Percentiles rank a stretch among this genome's conserved stretches.
Conservation (phyloP, 2,329 filamentous ascomycete genomes). For the Chaetomiaceae sp. region DNA sequence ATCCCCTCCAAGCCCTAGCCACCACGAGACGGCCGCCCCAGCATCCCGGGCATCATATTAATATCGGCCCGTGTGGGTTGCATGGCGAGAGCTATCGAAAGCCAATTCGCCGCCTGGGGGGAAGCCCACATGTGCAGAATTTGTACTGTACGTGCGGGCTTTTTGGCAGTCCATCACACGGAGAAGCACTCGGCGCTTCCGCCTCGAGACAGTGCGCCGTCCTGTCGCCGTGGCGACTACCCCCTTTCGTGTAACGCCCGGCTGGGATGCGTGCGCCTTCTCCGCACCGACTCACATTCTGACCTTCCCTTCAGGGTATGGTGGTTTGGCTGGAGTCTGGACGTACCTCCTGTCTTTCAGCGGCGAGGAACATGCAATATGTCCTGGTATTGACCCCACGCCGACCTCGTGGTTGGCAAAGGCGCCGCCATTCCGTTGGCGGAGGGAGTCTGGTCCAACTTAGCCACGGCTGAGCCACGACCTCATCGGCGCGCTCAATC, state of each 20-base stretch:
- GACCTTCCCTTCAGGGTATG: slow-evolving; percentile 23
- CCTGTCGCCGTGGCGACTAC: not conserved
- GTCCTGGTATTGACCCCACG: not conserved
- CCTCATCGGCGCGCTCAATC: slow-evolving; percentile 3
- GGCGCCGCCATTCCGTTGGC: no score
- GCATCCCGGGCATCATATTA: slow-evolving; percentile 21
- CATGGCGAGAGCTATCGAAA: slow-evolving; percentile 14
- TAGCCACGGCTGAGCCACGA: not conserved
- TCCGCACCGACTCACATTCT: slow-evolving; percentile 4
- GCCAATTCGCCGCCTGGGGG: slow-evolving; percentile 11
- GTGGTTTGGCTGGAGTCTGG: slow-evolving; percentile 4
- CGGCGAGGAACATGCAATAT: not conserved
- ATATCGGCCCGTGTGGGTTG: slow-evolving; percentile 25
- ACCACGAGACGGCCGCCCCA: slow-evolving; percentile 9
- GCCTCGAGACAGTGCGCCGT: slow-evolving; percentile 2
- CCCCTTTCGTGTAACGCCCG: slow-evolving; percentile 4
- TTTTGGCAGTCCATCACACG: not conserved
- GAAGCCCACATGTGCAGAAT: not conserved
- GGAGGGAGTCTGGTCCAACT: not conserved
- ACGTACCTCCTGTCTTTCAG: not conserved
- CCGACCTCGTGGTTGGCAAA: not conserved
- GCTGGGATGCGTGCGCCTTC: slow-evolving; percentile 4
- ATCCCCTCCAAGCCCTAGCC: slow-evolving; percentile 4
- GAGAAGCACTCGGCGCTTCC: not conserved
- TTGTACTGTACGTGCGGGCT: slow-evolving; percentile 1